phyloP scores from a whole-genome alignment of 1,284 basidiomycete genomes.

The Moesziomyces parantarcticus region DNA sequence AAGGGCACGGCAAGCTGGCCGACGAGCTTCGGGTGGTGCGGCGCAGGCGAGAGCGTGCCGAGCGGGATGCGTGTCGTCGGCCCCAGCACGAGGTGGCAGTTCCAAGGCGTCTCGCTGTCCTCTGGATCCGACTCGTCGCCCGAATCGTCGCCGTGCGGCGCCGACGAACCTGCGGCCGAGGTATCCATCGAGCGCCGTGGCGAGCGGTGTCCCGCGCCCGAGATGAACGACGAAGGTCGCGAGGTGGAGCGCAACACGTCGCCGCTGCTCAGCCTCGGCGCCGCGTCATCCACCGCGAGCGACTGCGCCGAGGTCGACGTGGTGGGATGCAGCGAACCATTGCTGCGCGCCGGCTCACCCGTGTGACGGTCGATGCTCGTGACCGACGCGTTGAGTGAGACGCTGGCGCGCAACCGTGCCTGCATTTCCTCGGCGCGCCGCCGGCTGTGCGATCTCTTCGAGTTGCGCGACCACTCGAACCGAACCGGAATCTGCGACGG shows the following conservation, averaged over 20 bases:
- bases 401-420: constrained; percentile 32
- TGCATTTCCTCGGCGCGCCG: constrained; percentile 21
- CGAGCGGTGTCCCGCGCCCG: constrained; percentile 20
- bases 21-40: constrained; percentile 95
- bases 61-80: constrained; percentile 62
- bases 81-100: constrained; percentile 73
- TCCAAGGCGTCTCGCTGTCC: constrained; percentile 95
- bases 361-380: constrained; percentile 24
- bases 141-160: constrained; percentile 32
- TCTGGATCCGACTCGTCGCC: constrained; percentile 78
- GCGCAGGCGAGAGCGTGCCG: constrained; percentile 80
- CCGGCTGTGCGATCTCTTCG: constrained; percentile 9
- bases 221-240: constrained; percentile 35
- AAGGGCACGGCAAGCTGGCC: constrained; percentile 89
- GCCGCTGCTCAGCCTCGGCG: constrained; percentile 14
- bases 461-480: constrained; percentile 64
- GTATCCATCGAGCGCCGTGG: constrained; percentile 40
- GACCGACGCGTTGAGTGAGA: constrained; percentile 34
- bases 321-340: constrained; percentile 9
- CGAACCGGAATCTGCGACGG: constrained; percentile 47
- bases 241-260: constrained; percentile 19
- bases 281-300: constrained; percentile 13
- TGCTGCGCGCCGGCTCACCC: constrained; percentile 26
- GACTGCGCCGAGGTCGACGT: constrained; percentile 26
- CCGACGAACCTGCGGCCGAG: constrained; percentile 34